These are phyloP conservation scores for Periglandula ipomoeae DNA, from an alignment of 2,329 filamentous ascomycete genomes.

Conservation along the genomic window DNA sequence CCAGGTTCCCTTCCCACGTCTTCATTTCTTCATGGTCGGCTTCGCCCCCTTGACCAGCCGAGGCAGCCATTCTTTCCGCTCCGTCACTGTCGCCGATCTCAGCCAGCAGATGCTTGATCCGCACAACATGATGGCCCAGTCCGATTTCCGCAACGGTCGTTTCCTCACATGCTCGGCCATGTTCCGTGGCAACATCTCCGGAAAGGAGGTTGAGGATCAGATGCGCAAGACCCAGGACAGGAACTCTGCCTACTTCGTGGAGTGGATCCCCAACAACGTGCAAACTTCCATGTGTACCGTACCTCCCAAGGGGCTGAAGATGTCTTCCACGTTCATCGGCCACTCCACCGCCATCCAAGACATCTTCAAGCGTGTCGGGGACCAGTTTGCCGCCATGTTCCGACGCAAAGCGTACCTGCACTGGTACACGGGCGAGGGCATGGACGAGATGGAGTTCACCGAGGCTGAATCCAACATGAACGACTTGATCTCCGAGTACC, in stretches of 20 bases:
- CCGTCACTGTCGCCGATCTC: conserved; percentile 91
- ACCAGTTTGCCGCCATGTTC: conserved; percentile 99
- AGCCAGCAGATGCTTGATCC: conserved; percentile 99
- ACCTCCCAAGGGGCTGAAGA: conserved; percentile 92
- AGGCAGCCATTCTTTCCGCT: conserved; percentile 84
- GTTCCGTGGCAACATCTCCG: conserved; percentile 98
- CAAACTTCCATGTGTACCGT: conserved; percentile 99
- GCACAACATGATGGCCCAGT: conserved; percentile 99
- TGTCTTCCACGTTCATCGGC: conserved; percentile 97
- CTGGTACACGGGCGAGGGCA: conserved; percentile 99
- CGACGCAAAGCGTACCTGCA: conserved; percentile 99
- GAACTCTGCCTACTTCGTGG: conserved; percentile 98
- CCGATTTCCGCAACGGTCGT: conserved; percentile 98
- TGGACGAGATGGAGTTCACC: conserved; percentile 99
- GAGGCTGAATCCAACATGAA: conserved; percentile 99
- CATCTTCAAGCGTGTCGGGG: conserved; percentile 98
- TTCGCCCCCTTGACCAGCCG: conserved; percentile 93
- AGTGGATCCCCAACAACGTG: conserved; percentile 99
- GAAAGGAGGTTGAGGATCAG: conserved; percentile 99
- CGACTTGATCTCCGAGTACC: conserved; percentile 97
- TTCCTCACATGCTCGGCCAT: conserved; percentile 99
- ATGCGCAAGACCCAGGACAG: conserved; percentile 99
- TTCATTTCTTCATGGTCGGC: conserved; percentile 99
- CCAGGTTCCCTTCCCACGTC: conserved; percentile 93
- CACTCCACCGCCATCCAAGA: conserved; percentile 99